phyloP scores from a whole-genome alignment of 129 eudicot genomes.

The Centella asiatica region DNA sequence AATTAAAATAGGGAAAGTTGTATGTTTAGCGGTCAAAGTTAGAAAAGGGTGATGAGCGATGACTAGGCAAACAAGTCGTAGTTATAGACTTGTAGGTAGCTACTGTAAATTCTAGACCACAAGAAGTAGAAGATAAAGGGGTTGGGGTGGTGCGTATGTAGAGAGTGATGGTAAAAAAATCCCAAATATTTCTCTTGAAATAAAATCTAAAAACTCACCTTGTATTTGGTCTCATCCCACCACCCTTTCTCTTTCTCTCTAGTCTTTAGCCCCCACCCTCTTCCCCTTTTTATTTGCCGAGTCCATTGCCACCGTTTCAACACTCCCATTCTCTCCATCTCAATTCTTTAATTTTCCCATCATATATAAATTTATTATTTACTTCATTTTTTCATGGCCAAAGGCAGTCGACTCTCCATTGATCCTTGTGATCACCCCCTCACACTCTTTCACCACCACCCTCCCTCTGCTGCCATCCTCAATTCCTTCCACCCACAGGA shows the following conservation, averaged over 20 bases:
- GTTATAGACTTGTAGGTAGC: slow-evolving; percentile 6
- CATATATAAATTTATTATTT: background rate
- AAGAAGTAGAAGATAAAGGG: slow-evolving; percentile 13
- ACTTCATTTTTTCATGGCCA: slow-evolving; percentile 54
- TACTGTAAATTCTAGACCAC: slow-evolving; percentile 16
- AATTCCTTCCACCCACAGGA: slow-evolving; percentile 10
- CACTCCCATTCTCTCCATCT: slow-evolving; percentile 25
- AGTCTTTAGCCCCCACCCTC: slow-evolving; percentile 29
- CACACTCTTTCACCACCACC: slow-evolving; percentile 8
- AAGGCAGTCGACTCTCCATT: slow-evolving; percentile 49
- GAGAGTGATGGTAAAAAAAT: slow-evolving; percentile 8
- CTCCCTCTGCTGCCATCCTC: background rate
- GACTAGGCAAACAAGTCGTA: slow-evolving; percentile 11
- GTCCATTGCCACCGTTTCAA: slow-evolving; percentile 41
- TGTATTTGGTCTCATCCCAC: slow-evolving; percentile 46
- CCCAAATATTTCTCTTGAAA: slow-evolving; percentile 23
- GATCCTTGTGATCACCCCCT: slow-evolving; percentile 1
- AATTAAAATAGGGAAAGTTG: background rate
- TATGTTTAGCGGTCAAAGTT: slow-evolving; percentile 2
- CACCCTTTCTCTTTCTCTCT: no score
- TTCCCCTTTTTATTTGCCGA: slow-evolving; percentile 59
- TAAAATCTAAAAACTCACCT: slow-evolving; percentile 16
- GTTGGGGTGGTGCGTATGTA: background rate
- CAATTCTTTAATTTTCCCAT: slow-evolving; percentile 18
- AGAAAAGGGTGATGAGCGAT: background rate